These are phyloP conservation scores for Naganishia onofrii DNA, from an alignment of 768 basidiomycete species.

Conservation along the genomic window DNA sequence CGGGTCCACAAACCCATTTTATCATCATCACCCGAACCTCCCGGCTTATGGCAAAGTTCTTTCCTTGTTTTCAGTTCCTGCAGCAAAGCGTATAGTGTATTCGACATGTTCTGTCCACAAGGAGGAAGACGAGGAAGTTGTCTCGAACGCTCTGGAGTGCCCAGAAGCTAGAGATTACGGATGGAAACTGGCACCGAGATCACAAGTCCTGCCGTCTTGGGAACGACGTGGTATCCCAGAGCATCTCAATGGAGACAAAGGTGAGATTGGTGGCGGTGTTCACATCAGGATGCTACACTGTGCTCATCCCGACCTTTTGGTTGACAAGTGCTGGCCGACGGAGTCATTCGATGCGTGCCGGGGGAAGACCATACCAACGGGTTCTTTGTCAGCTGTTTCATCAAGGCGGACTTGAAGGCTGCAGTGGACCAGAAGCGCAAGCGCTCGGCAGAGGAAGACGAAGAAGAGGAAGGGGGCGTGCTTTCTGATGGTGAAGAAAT, in stretches of 20 bases:
- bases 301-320: not conserved
- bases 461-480: conserved; percentile 8
- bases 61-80: conserved; percentile 62
- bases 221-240: conserved; percentile 69
- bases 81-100: conserved; percentile 78
- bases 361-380: conserved; percentile 83
- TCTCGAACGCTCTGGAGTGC: conserved; percentile 67
- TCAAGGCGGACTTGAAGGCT: conserved; percentile 45
- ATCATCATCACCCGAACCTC: not conserved
- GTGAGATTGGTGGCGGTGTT: conserved; percentile 51
- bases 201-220: conserved; percentile 77
- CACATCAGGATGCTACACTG: conserved; percentile 4
- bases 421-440: not conserved
- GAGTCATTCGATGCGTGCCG: conserved; percentile 50
- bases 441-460: conserved; percentile 6
- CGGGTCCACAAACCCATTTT: not conserved
- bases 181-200: conserved; percentile 68
- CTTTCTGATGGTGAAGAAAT: not conserved
- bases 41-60: not conserved
- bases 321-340: conserved; percentile 57
- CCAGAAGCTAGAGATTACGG: conserved; percentile 63
- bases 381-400: conserved; percentile 95
- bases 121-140: conserved; percentile 89
- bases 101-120: conserved; percentile 96
- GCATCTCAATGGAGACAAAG: conserved; percentile 60